Base-by-base conservation (phyloP, 1,284 basidiomycete species). In the Sporisorium scitamineum region DNA sequence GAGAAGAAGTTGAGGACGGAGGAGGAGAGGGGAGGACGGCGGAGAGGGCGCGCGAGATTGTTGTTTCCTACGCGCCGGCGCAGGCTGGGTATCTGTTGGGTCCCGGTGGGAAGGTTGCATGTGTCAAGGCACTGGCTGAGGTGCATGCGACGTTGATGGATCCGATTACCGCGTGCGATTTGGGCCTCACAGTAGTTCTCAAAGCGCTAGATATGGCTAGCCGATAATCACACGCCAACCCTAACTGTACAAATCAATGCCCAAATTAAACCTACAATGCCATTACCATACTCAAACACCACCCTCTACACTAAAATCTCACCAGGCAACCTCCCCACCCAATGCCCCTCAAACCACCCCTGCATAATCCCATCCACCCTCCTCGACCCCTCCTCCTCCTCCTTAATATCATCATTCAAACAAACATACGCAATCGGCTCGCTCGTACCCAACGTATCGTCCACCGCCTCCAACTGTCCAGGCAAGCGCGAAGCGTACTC, bases 21-120 rank as follows among this genome's bases (percentile, higher is more conserved):
- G 13, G 76, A 60, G n/a, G 77, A 84, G 61, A 79, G 48, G 57
- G 50, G 24, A 55, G 54, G 47, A 82, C 78, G 1, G 76, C 75
- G 13, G 61, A 67, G 10, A 67, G 66, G 53, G 84, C 84, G 1
- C 54, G 81, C 14, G 67, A 78, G 44, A 72, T 86, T 14, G 67
- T 85, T 11, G 61, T 85, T 0, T 63, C 69, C 22, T 85, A 85
- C 51, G 80, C 82, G 14, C 85, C 85, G 2, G 77, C 81, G 0
- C 81, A 84, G 57, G 79, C 81, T 6, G 82, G 76, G n/a, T 84
- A 71, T 48, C 47, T 84, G 27, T 62, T 85, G 11, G 83, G 83
- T 2, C 80, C 83, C 0, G 83, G 83, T 18, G 82, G 83, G 8
- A 75, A 71, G 45, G 64, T 80, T 10, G 76, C 81, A 3, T 82